Evolutionary conservation across 2,329 filamentous ascomycete genomes (phyloP), one percentile per base, ranked within the genome.

Genomic region (Truncatella angustata): DNA sequence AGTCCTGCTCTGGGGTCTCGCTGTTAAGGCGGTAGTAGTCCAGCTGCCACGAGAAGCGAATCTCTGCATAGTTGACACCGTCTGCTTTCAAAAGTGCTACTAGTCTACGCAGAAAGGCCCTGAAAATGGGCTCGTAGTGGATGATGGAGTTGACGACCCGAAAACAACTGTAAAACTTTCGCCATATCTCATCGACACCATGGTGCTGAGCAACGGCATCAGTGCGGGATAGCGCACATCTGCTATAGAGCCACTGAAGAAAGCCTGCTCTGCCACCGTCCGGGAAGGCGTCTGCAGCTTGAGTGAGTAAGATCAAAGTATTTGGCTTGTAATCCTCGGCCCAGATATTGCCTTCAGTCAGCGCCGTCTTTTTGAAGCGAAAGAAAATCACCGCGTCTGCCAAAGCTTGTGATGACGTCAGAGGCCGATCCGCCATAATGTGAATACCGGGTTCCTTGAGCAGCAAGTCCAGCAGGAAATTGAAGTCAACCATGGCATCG

Each of bases 111-210:
- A 97, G 73, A 63, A 91, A 95, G 16, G 77, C 75, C 21, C 91
- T 84, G 71, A 90, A 93, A 56, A 97, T 90, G 12, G 92, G 92
- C 70, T 97, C 93, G 70, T 97, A 96, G 70, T 88, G 89, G 45
- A 96, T 78, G 48, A 96, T 81, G 14, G 84, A 86, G 36, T 82
- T 82, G 40, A 93, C 78, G 4, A 93, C 81, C 3, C 79, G 71
- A 69, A 97, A 96, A 55, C 86, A 88, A 40, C 80, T 82, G 46
- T 73, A 74, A 70, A 97, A 96, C 64, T 94, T 92, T 21, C 77
- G 73, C 91, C 92, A 97, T 50, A 96, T 86, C 49, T 87, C 87
- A 66, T 94, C 86, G 14, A 91, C 79, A 3, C 92, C 91, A 61
- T 92, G 86, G 62, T 94, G 87, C 64, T 96, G 90, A 58, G 87